Conservation (phyloP, 2,329 filamentous ascomycete species). For the Alternaria sp. region DNA sequence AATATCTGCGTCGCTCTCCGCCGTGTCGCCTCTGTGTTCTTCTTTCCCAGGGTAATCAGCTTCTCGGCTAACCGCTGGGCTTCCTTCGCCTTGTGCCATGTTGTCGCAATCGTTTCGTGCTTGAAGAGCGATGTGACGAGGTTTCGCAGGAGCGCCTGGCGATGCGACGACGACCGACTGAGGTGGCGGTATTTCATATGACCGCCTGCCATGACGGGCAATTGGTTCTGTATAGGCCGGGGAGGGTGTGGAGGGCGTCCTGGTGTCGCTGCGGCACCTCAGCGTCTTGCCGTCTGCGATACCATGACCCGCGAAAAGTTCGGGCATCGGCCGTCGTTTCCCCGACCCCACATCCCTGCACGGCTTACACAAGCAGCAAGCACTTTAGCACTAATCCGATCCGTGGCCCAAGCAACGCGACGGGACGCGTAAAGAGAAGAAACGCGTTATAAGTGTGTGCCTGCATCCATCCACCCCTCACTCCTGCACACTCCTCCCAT, state of each 20-base stretch:
- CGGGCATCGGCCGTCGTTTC: conserved; percentile 31
- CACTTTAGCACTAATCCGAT: conserved; percentile 32
- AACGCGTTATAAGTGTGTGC: conserved; percentile 43
- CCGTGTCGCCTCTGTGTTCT: conserved; percentile 83
- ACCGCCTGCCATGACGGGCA: conserved; percentile 77
- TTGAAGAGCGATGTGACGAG: conserved; percentile 93
- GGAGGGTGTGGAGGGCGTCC: conserved; percentile 10
- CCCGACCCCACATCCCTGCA: conserved; percentile 21
- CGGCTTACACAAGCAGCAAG: conserved; percentile 17
- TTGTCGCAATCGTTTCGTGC: conserved; percentile 92
- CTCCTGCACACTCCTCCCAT: conserved; percentile 30
- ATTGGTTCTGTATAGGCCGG: conserved; percentile 15
- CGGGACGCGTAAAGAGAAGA: conserved; percentile 18
- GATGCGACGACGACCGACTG: conserved; percentile 83
- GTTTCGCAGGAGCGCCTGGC: conserved; percentile 92
- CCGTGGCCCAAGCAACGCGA: conserved; percentile 31
- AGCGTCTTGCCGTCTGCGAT: not conserved
- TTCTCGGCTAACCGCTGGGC: conserved; percentile 93
- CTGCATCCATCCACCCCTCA: conserved; percentile 25
- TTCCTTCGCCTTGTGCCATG: conserved; percentile 97
- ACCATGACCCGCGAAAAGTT: conserved; percentile 31
- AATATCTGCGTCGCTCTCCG: conserved; percentile 81
- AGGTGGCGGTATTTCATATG: conserved; percentile 88
- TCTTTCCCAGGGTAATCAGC: conserved; percentile 92
- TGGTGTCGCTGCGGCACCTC: conserved; percentile 15